Evolutionary conservation across 306 rosid species (phyloP), one percentile per base, ranked within the genome.

Genomic region (Vigna nakashimae): DNA sequence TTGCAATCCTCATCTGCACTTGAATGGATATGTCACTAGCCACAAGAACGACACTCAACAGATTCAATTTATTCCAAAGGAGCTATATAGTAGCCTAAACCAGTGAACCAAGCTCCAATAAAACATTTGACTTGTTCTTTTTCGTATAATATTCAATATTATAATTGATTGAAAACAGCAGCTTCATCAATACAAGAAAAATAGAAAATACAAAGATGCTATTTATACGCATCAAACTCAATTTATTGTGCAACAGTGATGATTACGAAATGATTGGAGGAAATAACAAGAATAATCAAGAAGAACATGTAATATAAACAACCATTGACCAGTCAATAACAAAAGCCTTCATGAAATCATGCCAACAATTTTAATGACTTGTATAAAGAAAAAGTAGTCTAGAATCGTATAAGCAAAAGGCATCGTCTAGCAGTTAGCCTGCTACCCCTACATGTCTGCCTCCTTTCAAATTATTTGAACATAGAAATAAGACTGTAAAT

Each of bases 51-150:
- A 65, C 36, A 66, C 7, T 0, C 60, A 36, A 13, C 1, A 1
- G 63, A 65, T 63, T 63, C 34, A 53, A 40, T 22, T 65, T 74
- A 22, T 51, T 51, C 46, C 28, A 51, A 75, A 46, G 13, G 22
- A 17, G n/a, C 18, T 48, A 59, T 30, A 59, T 59, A 24, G 64
- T 9, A 42, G 40, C 40, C 40, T 38, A 36, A 65, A 50, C 16
- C 52, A 63, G 72, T 75, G 64, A 63, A 32, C 48, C 28, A 62
- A 51, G 67, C 58, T 50, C 66, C 66, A 62, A 50, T 7, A 62
- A 74, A 64, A 74, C 46, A 46, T 48, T 46, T 30, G 50, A 51
- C 50, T 62, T 48, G 49, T 36, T 59, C 24, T n/a, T 62, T 75
- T 20, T 62, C 3, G 50, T 46, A 46, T 74, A 46, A 10, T 11